Evolutionary conservation across 352 stramenopile genomes (phyloP).

Genomic region (Phytophthora tubulina): DNA sequence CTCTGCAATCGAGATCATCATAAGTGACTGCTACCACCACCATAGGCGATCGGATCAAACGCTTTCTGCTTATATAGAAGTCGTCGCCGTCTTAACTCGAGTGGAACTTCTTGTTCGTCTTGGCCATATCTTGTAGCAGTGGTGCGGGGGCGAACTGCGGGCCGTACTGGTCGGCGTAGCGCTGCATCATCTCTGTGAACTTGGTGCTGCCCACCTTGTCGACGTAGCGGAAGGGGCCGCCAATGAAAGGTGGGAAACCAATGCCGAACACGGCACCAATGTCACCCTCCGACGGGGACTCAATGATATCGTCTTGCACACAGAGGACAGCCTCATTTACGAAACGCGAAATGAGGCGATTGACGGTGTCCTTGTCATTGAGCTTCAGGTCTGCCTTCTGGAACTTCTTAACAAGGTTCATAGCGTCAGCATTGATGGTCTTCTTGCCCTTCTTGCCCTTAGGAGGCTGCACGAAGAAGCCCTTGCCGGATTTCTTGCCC

Average conservation of each 20-base stretch:
- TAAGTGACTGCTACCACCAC: conserved; percentile 2
- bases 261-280: conserved; percentile 99
- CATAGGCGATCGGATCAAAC: neutral
- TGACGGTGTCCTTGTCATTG: conserved; percentile 89
- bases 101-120: conserved; percentile 98
- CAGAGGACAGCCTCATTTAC: conserved; percentile 98
- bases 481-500: conserved; percentile 97
- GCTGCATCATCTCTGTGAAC: conserved; percentile 97
- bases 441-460: conserved; percentile 92
- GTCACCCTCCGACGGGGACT: conserved; percentile 96
- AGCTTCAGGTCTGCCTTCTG: conserved; percentile 84
- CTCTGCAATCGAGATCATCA: conserved; percentile 23
- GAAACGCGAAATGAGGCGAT: conserved; percentile 96
- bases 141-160: conserved; percentile 96
- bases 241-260: conserved; percentile 98
- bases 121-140: conserved; percentile 97
- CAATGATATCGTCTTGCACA: conserved; percentile 98
- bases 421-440: conserved; percentile 88
- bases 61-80: conserved; percentile 25
- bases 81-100: conserved; percentile 54
- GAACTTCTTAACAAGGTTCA: conserved; percentile 86
- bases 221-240: conserved; percentile 97
- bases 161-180: conserved; percentile 95
- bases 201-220: conserved; percentile 94
- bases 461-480: conserved; percentile 97